These are phyloP conservation scores for Taphrina sp. DNA, from an alignment of 1,139 yeast species.

Conservation along the genomic window DNA sequence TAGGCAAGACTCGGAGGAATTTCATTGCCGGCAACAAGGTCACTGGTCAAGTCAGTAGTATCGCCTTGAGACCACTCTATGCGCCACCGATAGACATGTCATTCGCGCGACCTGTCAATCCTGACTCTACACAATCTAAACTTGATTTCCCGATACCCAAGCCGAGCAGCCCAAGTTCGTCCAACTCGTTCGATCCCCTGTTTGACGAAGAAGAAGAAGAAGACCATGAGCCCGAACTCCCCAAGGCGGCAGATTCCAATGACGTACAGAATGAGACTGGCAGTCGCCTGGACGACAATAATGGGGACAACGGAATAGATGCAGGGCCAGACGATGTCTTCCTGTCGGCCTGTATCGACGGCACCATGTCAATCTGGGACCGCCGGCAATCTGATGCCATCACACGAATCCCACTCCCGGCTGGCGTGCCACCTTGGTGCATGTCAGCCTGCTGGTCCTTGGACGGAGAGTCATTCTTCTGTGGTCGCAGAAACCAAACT, in stretches of 20 bases:
- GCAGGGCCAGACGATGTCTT: conserved; percentile 48
- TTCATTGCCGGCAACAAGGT: conserved; percentile 47
- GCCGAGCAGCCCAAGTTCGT: conserved; percentile 21
- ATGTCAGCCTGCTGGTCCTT: conserved; percentile 79
- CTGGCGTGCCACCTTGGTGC: conserved; percentile 90
- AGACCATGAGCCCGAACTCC: conserved; percentile 38
- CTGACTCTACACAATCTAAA: background rate
- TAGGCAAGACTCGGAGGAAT: conserved; percentile 56
- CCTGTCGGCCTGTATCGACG: conserved; percentile 80
- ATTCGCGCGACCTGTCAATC: background rate
- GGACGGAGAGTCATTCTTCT: conserved; percentile 74
- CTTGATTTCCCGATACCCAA: background rate
- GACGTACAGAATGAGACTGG: conserved; percentile 1
- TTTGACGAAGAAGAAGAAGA: conserved; percentile 78
- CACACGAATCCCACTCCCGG: conserved; percentile 59
- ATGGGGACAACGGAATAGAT: background rate
- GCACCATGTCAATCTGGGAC: conserved; percentile 83
- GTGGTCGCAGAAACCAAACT: conserved; percentile 84
- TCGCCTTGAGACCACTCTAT: conserved; percentile 69
- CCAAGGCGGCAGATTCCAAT: background rate
- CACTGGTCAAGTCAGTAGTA: conserved; percentile 74
- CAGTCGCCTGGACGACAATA: background rate
- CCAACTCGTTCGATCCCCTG: conserved; percentile 68
- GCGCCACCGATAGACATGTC: conserved; percentile 2
- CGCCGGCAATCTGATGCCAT: conserved; percentile 55